Evolutionary conservation across 1,284 basidiomycete genomes (phyloP).

Genomic region (Rhodotorula glutinis): DNA sequence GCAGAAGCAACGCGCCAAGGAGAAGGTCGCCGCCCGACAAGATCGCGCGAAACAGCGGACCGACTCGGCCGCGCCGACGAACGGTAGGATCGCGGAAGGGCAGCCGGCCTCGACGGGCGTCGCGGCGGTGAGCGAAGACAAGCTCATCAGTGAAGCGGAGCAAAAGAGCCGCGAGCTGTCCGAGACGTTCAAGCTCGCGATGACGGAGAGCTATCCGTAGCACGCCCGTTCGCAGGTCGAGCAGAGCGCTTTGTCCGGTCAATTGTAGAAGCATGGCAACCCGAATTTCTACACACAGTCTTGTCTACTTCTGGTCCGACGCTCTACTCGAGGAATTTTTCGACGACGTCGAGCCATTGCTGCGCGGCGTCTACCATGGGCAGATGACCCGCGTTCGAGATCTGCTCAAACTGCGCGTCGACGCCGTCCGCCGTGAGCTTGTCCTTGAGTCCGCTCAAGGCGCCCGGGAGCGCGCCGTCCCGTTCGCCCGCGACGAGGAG

Average conservation of each 20-base stretch:
- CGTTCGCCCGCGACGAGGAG: conserved; percentile 50
- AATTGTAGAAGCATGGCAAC: too few relatives aligned
- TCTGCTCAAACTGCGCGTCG: conserved; percentile 44
- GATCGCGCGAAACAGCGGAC: neutral
- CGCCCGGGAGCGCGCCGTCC: conserved; percentile 50
- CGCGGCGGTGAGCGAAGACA: conserved; percentile 10
- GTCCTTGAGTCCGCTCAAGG: conserved; percentile 45
- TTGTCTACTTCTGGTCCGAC: too few relatives aligned
- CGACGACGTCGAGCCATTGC: conserved; percentile 36
- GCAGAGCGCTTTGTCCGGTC: too few relatives aligned
- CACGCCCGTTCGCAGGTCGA: too few relatives aligned
- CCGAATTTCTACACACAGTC: too few relatives aligned
- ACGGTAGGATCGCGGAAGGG: neutral
- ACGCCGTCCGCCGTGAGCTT: conserved; percentile 45
- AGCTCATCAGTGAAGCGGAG: conserved; percentile 14
- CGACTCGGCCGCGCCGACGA: neutral
- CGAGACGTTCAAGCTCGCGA: conserved; percentile 28
- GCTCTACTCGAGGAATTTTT: conserved; percentile 35
- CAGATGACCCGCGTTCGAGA: conserved; percentile 49
- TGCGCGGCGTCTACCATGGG: conserved; percentile 49
- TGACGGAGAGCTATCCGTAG: conserved; percentile 5
- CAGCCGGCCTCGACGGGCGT: neutral
- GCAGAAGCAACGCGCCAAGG: conserved; percentile 23
- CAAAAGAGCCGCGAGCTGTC: conserved; percentile 18
- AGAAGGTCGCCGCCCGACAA: conserved; percentile 17